Evolutionary conservation across 805 yeast species (phyloP), one percentile per base, ranked within the genome.

Genomic region (Candida bentonensis): DNA sequence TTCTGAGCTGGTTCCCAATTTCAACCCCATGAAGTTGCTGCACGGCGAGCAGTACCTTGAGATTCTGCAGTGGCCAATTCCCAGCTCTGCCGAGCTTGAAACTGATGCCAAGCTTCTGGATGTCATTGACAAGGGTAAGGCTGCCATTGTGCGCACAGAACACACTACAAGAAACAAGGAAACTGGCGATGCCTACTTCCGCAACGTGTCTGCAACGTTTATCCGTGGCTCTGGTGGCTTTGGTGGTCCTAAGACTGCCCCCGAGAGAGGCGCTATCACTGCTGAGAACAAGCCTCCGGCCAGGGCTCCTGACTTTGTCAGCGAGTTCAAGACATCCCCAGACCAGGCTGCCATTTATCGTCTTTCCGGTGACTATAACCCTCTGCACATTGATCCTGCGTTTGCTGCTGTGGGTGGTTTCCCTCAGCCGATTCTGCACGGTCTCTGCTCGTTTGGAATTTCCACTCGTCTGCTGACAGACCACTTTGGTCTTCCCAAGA

Each of bases 31-130:
- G 76, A 72, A 81, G 64, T 71, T 89, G 57, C 73, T 89, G 53
- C 97, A 89, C 61, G 98, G 97, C 47, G 98, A 89, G 66, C 96
- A 89, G 62, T 89, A 82, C 64, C 69, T 88, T 54, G 86, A 78
- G 63, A 62, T 89, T 50, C 70, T 71, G 51, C 74, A 79, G 61
- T 78, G 73, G 69, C 92, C 94, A 46, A 70, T 89, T 46, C 94
- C 95, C 49, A 74, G 82, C 1, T 70, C 73, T 49, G 94, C 79
- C 2, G 59, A 64, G 1, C 62, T 87, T 39, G 69, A 64, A 45
- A 82, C 94, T 4, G 70, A 70, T 39, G 73, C 76, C 47, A 66
- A 59, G 50, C 87, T 95, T 41, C 68, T 89, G 43, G 84, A 82
- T 17, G 75, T 85, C 15, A 62, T 81, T 17, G 89, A 86, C 65